A percentile compares a stretch with the other conserved stretches of the same genome.
Evolutionary conservation across 305 asterid genomes (phyloP).

Genomic region (Fraxinus platypoda): DNA sequence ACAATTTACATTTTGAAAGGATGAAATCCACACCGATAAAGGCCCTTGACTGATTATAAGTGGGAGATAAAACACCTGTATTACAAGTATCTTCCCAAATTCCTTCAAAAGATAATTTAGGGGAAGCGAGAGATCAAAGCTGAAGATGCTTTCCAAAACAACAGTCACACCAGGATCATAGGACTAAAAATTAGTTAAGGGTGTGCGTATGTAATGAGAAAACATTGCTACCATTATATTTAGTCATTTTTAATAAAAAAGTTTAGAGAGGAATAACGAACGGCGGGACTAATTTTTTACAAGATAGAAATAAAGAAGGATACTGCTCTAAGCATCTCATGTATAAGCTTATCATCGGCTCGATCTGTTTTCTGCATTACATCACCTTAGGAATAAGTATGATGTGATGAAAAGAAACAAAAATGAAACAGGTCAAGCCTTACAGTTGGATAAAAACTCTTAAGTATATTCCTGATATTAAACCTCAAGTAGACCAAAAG

Average conservation of each 20-base stretch:
- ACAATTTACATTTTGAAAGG: neutral
- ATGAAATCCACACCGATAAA: neutral
- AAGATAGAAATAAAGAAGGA: slow-evolving; percentile 43
- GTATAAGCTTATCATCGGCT: slow-evolving; percentile 66
- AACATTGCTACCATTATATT: neutral
- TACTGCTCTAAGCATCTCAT: slow-evolving; percentile 92
- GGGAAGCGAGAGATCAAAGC: slow-evolving; percentile 81
- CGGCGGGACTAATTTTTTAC: neutral
- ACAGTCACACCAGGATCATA: slow-evolving; percentile 74
- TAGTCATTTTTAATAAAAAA: neutral
- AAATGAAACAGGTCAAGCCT: slow-evolving; percentile 32
- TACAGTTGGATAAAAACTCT: slow-evolving; percentile 74
- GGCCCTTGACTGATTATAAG: slow-evolving; percentile 13
- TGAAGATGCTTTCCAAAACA: slow-evolving; percentile 80
- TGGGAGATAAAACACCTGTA: slow-evolving; percentile 51
- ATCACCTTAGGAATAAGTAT: slow-evolving; percentile 21
- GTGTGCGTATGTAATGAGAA: slow-evolving; percentile 4
- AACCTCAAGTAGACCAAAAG: slow-evolving; percentile 67
- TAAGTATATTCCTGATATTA: slow-evolving; percentile 56
- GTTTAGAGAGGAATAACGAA: slow-evolving; percentile 5
- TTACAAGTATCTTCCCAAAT: slow-evolving; percentile 56
- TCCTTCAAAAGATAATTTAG: slow-evolving; percentile 73
- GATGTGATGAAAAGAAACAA: neutral
- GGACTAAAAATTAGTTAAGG: slow-evolving; percentile 64
- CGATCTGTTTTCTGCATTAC: slow-evolving; percentile 58